Evolutionary conservation across 345 rosid species (phyloP), one percentile per base, ranked within the genome.

Genomic region (Citrus australasica): DNA sequence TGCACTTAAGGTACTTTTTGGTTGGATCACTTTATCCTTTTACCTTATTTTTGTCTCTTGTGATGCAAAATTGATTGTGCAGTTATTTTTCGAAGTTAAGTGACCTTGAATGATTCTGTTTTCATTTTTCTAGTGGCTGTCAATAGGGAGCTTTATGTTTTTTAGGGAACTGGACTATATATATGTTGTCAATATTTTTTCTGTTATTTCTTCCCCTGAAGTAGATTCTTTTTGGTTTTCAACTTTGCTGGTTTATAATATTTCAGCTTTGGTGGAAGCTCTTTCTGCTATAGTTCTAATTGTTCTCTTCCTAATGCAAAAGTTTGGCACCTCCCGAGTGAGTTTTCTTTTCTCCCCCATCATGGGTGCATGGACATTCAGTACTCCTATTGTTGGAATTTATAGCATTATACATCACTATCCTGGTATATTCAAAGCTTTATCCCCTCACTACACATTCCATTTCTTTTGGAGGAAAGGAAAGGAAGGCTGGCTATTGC

Each of bases 311-410:
- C 86, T 93, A 75, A 86, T 92, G 80, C 98, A 93, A 80, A 94
- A 86, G 77, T 92, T 82, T 68, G 98, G 98, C 80, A 92, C 98
- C 65, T 92, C 97, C 77, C 82, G 86, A 56, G 97, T 93, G 84
- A 92, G 98, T 79, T 95, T 93, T 86, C 82, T 93, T 74, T 95
- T 95, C 59, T 93, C 98, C 17, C 97, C 98, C 2, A 86, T 95
- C 78, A 93, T 95, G 86, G 88, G 88, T 9, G 87, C 92, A n/a
- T 95, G 98, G 98, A 92, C 94, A 42, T 77, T 93, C 69, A 82
- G 81, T 37, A 92, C 97, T 69, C 95, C 95, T 5, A 82, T 93
- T 48, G 89, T 95, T 10, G 98, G 97, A 73, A 79, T 92, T 38
- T 92, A 92, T 73, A 93, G 90, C 85, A 92, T 95, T 80, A 81